These are phyloP conservation scores for Geotrichum histeridarum DNA, from an alignment of 1,139 yeast species.

Conservation along the genomic window DNA sequence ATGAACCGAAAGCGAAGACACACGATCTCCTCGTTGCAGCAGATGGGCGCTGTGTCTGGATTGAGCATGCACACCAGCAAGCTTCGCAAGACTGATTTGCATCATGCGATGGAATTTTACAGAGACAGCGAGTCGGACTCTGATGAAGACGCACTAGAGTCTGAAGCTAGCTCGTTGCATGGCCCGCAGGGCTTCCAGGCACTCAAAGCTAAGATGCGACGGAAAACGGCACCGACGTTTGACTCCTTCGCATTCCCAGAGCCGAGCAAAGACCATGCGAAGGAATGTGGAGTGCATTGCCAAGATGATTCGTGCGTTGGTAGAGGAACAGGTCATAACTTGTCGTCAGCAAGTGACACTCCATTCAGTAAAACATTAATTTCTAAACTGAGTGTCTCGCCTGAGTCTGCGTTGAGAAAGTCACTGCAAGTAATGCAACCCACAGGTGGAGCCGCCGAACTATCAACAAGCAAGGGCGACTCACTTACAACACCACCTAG, in stretches of 20 bases:
- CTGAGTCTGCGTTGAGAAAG: constrained; percentile 1
- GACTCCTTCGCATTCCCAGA: background rate
- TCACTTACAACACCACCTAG: background rate
- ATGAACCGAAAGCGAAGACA: constrained; percentile 30
- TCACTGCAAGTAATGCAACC: background rate
- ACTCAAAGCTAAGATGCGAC: background rate
- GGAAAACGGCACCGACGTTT: background rate
- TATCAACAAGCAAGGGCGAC: background rate
- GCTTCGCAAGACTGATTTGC: constrained; percentile 38
- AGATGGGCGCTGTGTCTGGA: constrained; percentile 61
- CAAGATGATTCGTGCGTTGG: too few relatives aligned
- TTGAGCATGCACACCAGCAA: constrained; percentile 65
- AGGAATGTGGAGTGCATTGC: background rate
- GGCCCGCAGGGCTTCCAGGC: background rate
- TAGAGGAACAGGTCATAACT: background rate
- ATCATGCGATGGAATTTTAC: constrained; percentile 32
- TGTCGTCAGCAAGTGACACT: background rate
- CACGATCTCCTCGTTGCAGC: constrained; percentile 44
- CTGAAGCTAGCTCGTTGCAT: constrained; percentile 8
- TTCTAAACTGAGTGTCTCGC: background rate
- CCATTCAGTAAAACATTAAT: background rate
- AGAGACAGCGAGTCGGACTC: constrained; percentile 26
- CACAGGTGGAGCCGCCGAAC: background rate
- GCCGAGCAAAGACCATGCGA: background rate
- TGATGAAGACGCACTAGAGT: constrained; percentile 19